Conservation (phyloP, 495 filamentous ascomycete genomes). For the Pyrenula aspistea region DNA sequence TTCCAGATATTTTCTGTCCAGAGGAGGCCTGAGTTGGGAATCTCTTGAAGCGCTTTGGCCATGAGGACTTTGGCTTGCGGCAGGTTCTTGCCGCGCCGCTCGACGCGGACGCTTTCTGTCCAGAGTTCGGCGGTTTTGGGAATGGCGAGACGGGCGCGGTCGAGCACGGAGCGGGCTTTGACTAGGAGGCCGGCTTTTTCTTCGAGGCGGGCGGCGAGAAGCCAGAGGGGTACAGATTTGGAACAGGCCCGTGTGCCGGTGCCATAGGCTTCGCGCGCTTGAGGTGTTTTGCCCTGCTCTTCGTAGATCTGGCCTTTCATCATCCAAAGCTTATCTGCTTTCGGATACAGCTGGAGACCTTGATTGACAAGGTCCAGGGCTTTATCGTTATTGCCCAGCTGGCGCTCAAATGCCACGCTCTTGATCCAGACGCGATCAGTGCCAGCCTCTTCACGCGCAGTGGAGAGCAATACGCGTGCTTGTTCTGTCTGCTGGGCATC, state of each 20-base stretch:
- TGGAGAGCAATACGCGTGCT: conserved; percentile 66
- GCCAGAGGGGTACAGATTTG: conserved; percentile 75
- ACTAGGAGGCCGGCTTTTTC: conserved; percentile 74
- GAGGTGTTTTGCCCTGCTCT: conserved; percentile 55
- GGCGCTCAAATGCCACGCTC: conserved; percentile 80
- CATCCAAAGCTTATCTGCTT: conserved; percentile 87
- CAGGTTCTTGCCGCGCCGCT: conserved; percentile 76
- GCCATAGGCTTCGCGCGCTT: conserved; percentile 84
- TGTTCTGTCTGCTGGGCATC: conserved; percentile 70
- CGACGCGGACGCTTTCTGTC: conserved; percentile 83
- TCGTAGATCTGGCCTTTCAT: conserved; percentile 98
- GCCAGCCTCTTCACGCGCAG: conserved; percentile 72
- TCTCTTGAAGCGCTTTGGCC: conserved; percentile 84
- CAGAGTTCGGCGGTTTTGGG: conserved; percentile 79
- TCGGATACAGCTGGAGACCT: conserved; percentile 78
- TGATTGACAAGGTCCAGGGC: conserved; percentile 80
- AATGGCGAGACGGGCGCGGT: conserved; percentile 73
- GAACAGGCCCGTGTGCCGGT: conserved; percentile 80
- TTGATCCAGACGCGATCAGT: conserved; percentile 97
- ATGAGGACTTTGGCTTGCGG: conserved; percentile 78
- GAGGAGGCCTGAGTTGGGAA: conserved; percentile 76
- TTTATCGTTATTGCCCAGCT: conserved; percentile 62
- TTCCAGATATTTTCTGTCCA: conserved; percentile 94
- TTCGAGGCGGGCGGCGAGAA: conserved; percentile 77
- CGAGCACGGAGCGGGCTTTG: conserved; percentile 84